Percentiles rank a stretch among this genome's conserved stretches.
phyloP scores from a whole-genome alignment of 1,284 basidiomycete genomes.

The Schizophyllum commune region DNA sequence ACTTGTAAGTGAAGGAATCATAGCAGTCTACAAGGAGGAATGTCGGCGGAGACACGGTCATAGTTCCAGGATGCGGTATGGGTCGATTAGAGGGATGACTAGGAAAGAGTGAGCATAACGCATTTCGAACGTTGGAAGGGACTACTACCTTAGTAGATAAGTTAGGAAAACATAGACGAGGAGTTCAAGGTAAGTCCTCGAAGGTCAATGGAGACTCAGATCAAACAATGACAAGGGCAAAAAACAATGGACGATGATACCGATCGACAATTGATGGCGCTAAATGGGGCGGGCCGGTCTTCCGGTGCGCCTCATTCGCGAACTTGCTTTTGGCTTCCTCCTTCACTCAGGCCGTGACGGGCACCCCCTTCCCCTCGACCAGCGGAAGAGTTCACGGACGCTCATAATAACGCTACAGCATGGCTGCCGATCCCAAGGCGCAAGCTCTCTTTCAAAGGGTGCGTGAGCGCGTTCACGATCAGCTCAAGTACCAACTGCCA shows the following conservation, averaged over 20 bases:
- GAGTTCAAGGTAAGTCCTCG: neutral
- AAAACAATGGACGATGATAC: neutral
- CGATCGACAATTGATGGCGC: neutral
- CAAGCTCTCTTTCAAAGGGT: neutral
- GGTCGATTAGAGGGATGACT: neutral
- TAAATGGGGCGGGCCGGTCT: neutral
- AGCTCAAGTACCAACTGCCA: neutral
- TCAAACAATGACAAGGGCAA: neutral
- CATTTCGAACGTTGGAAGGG: too few relatives aligned
- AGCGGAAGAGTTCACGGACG: too few relatives aligned
- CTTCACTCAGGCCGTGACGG: neutral
- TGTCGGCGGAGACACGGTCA: constrained; percentile 30
- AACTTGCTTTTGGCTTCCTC: neutral
- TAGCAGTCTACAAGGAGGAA: constrained; percentile 76
- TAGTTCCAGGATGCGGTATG: constrained; percentile 4
- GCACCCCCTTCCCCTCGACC: too few relatives aligned
- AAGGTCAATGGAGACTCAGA: neutral
- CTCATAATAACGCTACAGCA: too few relatives aligned
- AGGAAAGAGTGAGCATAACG: neutral
- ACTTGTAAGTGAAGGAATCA: constrained; percentile 85
- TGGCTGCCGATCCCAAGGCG: neutral
- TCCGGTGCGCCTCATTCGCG: neutral
- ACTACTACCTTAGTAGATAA: too few relatives aligned
- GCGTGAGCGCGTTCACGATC: neutral
- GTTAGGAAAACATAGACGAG: too few relatives aligned